These are phyloP conservation scores for Clarireedia hainanense DNA, from an alignment of 2,329 filamentous ascomycete genomes.

Conservation along the genomic window DNA sequence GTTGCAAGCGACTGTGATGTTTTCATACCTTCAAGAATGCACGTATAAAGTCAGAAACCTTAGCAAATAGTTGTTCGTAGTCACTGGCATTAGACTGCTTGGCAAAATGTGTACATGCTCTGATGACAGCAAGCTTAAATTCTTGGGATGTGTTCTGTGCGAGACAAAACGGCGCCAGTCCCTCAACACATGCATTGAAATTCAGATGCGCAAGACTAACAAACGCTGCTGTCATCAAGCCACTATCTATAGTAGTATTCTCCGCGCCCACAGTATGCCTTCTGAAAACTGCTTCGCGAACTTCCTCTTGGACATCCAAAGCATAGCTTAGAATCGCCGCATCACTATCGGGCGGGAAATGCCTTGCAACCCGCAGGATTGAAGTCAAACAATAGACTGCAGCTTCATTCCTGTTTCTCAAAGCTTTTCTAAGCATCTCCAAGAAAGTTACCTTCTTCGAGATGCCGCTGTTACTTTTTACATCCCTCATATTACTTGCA, in stretches of 20 bases:
- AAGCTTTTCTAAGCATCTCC: slow-evolving; percentile 53
- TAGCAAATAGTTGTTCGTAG: slow-evolving; percentile 48
- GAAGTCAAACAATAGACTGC: slow-evolving; percentile 59
- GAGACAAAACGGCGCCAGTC: slow-evolving; percentile 49
- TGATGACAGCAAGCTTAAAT: slow-evolving; percentile 56
- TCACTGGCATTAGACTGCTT: slow-evolving; percentile 40
- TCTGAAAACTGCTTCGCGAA: slow-evolving; percentile 57
- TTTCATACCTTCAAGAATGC: slow-evolving; percentile 44
- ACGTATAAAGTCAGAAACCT: slow-evolving; percentile 49
- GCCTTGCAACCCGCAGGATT: slow-evolving; percentile 53
- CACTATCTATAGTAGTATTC: slow-evolving; percentile 48
- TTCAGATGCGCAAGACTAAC: slow-evolving; percentile 57
- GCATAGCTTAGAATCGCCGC: slow-evolving; percentile 53
- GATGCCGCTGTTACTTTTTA: slow-evolving; percentile 49
- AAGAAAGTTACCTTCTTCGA: slow-evolving; percentile 60
- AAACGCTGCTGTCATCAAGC: slow-evolving; percentile 59
- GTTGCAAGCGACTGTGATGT: neutral
- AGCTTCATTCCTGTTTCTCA: slow-evolving; percentile 57
- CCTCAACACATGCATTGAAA: slow-evolving; percentile 49
- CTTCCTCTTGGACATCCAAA: slow-evolving; percentile 61
- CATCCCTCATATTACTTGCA: slow-evolving; percentile 57
- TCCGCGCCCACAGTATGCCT: slow-evolving; percentile 41
- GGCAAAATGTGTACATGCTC: slow-evolving; percentile 56
- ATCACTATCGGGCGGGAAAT: slow-evolving; percentile 57
- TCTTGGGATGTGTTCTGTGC: slow-evolving; percentile 46